Evolutionary conservation across 495 filamentous ascomycete genomes (phyloP).

Genomic region (Staphylotrichum longicolle): DNA sequence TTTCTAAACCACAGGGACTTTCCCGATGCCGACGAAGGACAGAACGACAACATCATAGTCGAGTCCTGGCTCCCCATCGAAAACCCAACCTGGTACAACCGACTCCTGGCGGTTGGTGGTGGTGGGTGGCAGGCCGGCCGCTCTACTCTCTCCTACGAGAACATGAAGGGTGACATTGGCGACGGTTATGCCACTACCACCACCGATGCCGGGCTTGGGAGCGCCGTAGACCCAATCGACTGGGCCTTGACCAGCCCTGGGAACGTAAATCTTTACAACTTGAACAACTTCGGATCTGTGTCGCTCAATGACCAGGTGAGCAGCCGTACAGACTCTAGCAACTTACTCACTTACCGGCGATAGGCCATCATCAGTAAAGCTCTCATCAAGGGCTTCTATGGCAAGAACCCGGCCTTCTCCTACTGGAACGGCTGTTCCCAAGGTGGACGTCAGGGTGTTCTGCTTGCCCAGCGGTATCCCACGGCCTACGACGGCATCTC

Average conservation of each 20-base stretch:
- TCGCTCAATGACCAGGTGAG: constrained; percentile 31
- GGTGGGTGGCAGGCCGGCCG: not conserved
- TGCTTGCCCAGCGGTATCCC: constrained; percentile 46
- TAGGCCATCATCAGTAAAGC: constrained; percentile 38
- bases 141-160: not conserved
- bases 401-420: constrained; percentile 34
- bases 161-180: constrained; percentile 3
- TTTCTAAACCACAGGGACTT: constrained; percentile 86
- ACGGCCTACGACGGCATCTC: constrained; percentile 43
- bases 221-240: not conserved
- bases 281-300: constrained; percentile 42
- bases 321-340: no score
- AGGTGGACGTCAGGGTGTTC: constrained; percentile 46
- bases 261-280: constrained; percentile 40
- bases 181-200: constrained; percentile 5
- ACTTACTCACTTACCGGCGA: no score
- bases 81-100: constrained; percentile 3
- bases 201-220: constrained; percentile 1
- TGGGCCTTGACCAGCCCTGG: constrained; percentile 35
- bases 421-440: constrained; percentile 50
- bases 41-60: constrained; percentile 6
- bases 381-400: constrained; percentile 37
- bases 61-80: constrained; percentile 5
- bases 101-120: constrained; percentile 3
- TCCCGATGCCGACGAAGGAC: constrained; percentile 70